These are phyloP conservation scores for Fagopyrum homotropicum DNA, from an alignment of 148 eudicot genomes.

Conservation along the genomic window DNA sequence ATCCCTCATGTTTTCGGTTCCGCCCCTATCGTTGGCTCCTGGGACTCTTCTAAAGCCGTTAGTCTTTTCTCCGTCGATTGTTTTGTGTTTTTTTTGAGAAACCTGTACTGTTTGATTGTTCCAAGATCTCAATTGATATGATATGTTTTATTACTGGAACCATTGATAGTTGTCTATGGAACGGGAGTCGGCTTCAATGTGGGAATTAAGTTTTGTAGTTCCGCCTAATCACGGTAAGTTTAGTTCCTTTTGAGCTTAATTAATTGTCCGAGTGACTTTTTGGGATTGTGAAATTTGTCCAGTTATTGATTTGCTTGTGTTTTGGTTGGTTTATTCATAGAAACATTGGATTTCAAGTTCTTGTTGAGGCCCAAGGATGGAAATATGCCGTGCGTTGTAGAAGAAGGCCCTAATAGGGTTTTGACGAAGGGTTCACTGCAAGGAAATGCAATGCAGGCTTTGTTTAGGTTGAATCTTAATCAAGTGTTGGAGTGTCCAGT, in stretches of 20 bases:
- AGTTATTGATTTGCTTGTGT: not conserved
- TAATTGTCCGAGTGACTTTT: not conserved
- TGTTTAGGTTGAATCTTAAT: constrained; percentile 56
- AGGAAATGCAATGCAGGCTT: constrained; percentile 64
- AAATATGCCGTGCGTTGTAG: constrained; percentile 53
- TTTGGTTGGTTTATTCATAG: constrained; percentile 23
- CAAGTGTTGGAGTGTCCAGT: constrained; percentile 70
- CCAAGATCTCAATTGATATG: not conserved
- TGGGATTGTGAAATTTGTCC: not conserved
- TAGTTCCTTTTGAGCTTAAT: not conserved
- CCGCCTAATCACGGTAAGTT: constrained; percentile 86
- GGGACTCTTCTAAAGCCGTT: constrained; percentile 88
- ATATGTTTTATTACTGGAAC: not conserved
- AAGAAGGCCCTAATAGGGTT: constrained; percentile 79
- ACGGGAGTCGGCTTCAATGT: constrained; percentile 75
- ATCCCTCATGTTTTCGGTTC: constrained; percentile 90
- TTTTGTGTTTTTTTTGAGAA: not conserved
- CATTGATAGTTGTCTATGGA: constrained; percentile 58
- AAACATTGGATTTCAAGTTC: constrained; percentile 92
- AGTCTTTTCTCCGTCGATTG: constrained; percentile 2
- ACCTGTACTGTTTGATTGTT: not conserved
- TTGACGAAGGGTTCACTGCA: constrained; percentile 65
- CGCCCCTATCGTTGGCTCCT: constrained; percentile 76
- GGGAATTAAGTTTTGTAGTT: constrained; percentile 92
- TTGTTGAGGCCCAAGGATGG: constrained; percentile 67